Base-by-base conservation (phyloP, 2,329 filamentous ascomycete genomes). In the Endoconidiophora laricicola region DNA sequence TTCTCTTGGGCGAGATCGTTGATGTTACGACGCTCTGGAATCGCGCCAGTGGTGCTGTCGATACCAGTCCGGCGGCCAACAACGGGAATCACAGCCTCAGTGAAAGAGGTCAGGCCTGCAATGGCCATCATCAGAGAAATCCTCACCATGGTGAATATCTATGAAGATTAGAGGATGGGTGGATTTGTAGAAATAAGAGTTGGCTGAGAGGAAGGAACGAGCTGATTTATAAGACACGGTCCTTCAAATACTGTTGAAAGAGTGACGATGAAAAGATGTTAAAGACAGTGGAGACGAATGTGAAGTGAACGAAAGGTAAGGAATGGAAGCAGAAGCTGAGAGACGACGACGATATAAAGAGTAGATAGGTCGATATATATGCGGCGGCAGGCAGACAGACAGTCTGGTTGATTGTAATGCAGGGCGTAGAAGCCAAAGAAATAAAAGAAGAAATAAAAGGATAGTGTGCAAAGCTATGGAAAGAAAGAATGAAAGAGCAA, bases 21-120 rank as follows among this genome's bases (percentile, higher is more conserved):
- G 54, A 77, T 70, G 53, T 71, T 69, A 52, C 61, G 60, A 48
- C 73, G 66, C 40, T 61, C 51, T 5, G 73, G 73, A 23, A 66
- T 62, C 45, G 65, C 61, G 2, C 65, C 65, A 12, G 66, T 67
- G 18, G 46, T 46, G 12, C 52, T 42, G 53, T 65, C 59, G 50
- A 70, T 60, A 9, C 64, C 63, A 2, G 59, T 59, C 16, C 57
- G 56, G 41, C 62, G 61, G 45, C 71, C 70, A 20, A 63, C 63
- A 6, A 72, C 55, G 16, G 62, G 58, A 20, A 52, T 44, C 6
- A 48, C 38, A 23, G 42, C 37, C 4, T 44, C 9, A 29, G 36
- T 42, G n/a, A 50, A 4, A 4, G 47, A 43, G 22, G 48, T 29
- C 14, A 50, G 29, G 10, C 43, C 44, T n/a, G 48, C 44, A 16